A percentile compares a stretch with the other conserved stretches of the same genome.
These are phyloP conservation scores for Jaapia argillacea DNA, from an alignment of 768 basidiomycete species.

Conservation along the genomic window DNA sequence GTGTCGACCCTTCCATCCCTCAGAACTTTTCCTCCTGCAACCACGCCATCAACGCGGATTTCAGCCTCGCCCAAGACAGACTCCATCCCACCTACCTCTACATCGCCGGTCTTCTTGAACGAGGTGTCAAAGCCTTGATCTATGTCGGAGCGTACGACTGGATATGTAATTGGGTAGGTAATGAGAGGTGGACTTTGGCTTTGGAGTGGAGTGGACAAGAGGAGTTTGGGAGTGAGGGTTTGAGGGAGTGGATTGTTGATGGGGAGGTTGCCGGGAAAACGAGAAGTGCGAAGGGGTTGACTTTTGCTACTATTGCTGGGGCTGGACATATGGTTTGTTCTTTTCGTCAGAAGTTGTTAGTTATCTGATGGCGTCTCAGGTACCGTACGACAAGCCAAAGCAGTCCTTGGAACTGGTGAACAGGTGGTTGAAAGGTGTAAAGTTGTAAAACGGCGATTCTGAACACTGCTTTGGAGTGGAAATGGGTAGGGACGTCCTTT, in stretches of 20 bases:
- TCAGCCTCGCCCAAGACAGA: conserved; percentile 33
- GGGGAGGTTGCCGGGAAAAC: conserved; percentile 43
- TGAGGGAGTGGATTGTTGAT: conserved; percentile 46
- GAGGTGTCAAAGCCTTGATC: conserved; percentile 38
- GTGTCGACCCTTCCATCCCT: conserved; percentile 40
- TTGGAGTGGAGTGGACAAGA: conserved; percentile 51
- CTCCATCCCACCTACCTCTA: conserved; percentile 24
- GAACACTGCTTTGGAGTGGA: too few species aligned
- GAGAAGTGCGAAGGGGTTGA: conserved; percentile 43
- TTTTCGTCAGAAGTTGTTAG: neutral
- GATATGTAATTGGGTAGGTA: conserved; percentile 56
- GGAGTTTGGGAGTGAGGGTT: conserved; percentile 31
- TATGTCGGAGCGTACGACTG: conserved; percentile 48
- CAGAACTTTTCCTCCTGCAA: conserved; percentile 31
- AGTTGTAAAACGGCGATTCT: too few species aligned
- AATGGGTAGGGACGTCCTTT: too few species aligned
- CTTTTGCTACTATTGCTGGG: conserved; percentile 49
- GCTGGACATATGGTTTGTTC: conserved; percentile 65
- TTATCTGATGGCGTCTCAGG: conserved; percentile 20
- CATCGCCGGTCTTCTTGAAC: conserved; percentile 42
- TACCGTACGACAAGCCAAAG: conserved; percentile 54
- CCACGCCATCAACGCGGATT: conserved; percentile 35
- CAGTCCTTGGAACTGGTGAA: conserved; percentile 40
- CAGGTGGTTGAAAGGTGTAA: conserved; percentile 30
- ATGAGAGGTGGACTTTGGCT: conserved; percentile 47